Base-by-base conservation (phyloP, 169 alveolate species). In the Plasmodium cynomolgi region DNA sequence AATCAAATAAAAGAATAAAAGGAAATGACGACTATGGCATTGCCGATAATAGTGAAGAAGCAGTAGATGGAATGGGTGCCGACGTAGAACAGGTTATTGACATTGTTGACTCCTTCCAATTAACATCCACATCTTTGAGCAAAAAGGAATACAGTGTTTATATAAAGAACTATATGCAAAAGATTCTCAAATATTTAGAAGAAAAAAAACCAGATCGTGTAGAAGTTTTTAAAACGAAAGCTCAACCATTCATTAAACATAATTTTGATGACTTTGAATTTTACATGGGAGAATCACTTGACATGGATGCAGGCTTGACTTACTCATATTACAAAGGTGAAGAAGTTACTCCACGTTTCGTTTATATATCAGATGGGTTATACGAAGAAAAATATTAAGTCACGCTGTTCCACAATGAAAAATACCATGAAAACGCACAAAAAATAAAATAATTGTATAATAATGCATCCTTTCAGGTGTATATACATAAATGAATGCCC, bases 271-370 rank as follows among this genome's bases (percentile, higher is more conserved):
- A 98, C 92, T 97, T 98, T 96, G 98, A 97, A 95, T 98, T 98
- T 97, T 98, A 96, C 93, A 95, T 97, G 92, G 99, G 99, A 90
- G 99, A 98, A 92, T 97, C 98, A 77, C 96, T 97, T 37, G 99
- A 98, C 84, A 95, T 96, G 92, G 99, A 98, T 94, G 99, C 98
- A 23, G 97, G 97, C 29, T 75, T 98, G 73, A 96, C 97, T 83
- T 96, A 97, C 90, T 98, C 98, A 44, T 98, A 98, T 96, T 98
- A 98, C 97, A 97, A 98, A 82, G 99, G 98, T 71, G 99, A 98
- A 77, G 99, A 98, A 92, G 96, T 97, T 23, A 96, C 99, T 44
- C 99, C 99, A 39, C 96, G 99, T 54, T 97, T 98, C 93, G 97
- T 98, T 56, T 98, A 97, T 97, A 91, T 98, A 95, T 93, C 96